Evolutionary conservation across 2,329 filamentous ascomycete species (phyloP), one percentile per base, ranked within the genome.

Genomic region (Cercospora citrullina): DNA sequence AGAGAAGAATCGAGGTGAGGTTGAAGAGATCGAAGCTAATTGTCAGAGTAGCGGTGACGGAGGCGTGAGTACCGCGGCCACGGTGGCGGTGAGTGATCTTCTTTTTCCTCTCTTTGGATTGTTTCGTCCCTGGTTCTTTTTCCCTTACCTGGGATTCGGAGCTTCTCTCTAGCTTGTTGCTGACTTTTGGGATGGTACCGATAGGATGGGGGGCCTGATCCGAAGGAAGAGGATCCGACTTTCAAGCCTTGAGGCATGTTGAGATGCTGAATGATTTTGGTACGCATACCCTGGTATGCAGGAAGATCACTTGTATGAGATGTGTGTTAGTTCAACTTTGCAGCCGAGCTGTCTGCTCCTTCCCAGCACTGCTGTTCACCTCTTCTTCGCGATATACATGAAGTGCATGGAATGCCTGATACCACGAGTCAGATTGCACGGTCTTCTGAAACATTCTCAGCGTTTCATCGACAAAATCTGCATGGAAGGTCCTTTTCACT

Each of bases 61-160:
- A 30, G 72, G 71, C 21, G 31, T 72, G 10, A 72, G 70, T 61
- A 73, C 72, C n/a, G 72, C 72, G 45, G 72, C 39, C 61, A 72
- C 72, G 8, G 70, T 74, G 31, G 45, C 57, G 21, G 60, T 66
- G 31, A 42, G 39, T 65, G 16, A 23, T 5, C n/a, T 23, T 57
- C 14, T 23, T 21, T 9, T 16, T 51, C 3, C 23, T 12, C 21
- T 30, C n/a, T 28, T 30, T 48, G 16, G 59, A 23, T 33, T 30
- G 60, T 31, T 36, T 57, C 14, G 58, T 48, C 21, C 63, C 68
- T 21, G 70, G 31, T 23, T 14, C 45, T 16, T 31, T 21, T 26
- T 26, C 2, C 26, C 26, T 26, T 30, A 68, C 70, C 16, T 68
- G 9, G 55, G 30, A 16, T 58, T 57, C 31, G 23, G 23, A 12